These are phyloP conservation scores for Przewalskia tangutica DNA, from an alignment of 257 asterid genomes.

Conservation along the genomic window DNA sequence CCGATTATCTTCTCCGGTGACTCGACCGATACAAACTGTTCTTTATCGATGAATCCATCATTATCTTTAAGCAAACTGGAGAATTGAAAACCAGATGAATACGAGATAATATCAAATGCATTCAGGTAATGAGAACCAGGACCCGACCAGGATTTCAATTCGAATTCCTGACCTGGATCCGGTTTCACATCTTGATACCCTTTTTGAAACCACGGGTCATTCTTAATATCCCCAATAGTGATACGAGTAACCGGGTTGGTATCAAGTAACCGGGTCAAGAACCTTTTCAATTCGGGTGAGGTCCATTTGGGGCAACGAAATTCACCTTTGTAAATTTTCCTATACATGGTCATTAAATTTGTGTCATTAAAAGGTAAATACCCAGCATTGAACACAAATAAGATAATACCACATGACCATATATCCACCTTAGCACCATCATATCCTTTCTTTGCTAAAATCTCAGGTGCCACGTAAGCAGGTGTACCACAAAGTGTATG, in stretches of 20 bases:
- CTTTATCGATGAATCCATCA: conserved; percentile 1
- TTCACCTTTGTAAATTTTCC: conserved; percentile 59
- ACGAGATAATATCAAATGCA: conserved; percentile 33
- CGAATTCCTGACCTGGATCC: neutral
- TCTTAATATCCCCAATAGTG: conserved; percentile 35
- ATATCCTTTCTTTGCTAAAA: conserved; percentile 62
- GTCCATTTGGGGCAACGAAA: conserved; percentile 70
- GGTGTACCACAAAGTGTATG: conserved; percentile 83
- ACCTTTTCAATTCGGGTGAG: conserved; percentile 43
- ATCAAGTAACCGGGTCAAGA: conserved; percentile 41
- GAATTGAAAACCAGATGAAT: conserved; percentile 32
- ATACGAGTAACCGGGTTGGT: conserved; percentile 54
- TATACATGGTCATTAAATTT: conserved; percentile 63
- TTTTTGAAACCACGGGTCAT: conserved; percentile 50
- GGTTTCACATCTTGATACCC: conserved; percentile 9
- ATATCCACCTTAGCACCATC: conserved; percentile 65
- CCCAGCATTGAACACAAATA: conserved; percentile 57
- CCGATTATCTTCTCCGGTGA: conserved; percentile 17
- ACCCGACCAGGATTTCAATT: neutral
- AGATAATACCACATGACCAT: conserved; percentile 77
- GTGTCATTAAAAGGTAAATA: conserved; percentile 63
- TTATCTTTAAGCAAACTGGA: conserved; percentile 14
- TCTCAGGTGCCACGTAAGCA: conserved; percentile 83
- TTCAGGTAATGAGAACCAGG: conserved; percentile 7
- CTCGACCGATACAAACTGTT: conserved; percentile 19